These are phyloP conservation scores for Aspergillus luchuensis DNA, from an alignment of 2,329 filamentous ascomycete genomes.

Conservation along the genomic window DNA sequence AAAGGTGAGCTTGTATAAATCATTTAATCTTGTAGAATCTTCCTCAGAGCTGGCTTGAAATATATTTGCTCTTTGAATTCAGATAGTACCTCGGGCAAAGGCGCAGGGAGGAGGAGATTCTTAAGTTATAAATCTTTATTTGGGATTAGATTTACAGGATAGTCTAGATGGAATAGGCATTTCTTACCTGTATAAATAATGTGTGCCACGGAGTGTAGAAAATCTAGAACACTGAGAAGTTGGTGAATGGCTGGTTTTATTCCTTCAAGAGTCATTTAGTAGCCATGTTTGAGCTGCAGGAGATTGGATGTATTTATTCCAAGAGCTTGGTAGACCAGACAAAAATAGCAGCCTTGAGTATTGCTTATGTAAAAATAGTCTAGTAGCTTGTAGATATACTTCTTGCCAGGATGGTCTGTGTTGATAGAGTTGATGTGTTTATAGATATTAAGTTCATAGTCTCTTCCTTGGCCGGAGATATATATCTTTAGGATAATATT, in stretches of 20 bases:
- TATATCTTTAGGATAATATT: slow-evolving; percentile 25
- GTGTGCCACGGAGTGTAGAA: background rate
- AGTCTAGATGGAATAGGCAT: background rate
- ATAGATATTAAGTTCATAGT: slow-evolving; percentile 24
- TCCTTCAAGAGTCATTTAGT: slow-evolving; percentile 11
- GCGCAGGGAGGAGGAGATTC: slow-evolving; percentile 1
- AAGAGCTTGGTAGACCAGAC: slow-evolving; percentile 26
- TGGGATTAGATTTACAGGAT: background rate
- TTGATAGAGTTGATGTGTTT: slow-evolving; percentile 18
- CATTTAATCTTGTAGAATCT: slow-evolving; percentile 7
- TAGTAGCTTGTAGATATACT: slow-evolving; percentile 22
- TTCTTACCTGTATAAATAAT: background rate
- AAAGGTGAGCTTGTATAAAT: slow-evolving; percentile 6
- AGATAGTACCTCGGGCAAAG: background rate
- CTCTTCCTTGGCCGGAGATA: slow-evolving; percentile 6
- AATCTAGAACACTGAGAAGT: slow-evolving; percentile 14
- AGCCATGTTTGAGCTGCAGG: background rate
- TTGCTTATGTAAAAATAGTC: slow-evolving; percentile 22
- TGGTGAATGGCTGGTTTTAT: slow-evolving; percentile 16
- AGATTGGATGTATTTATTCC: slow-evolving; percentile 18
- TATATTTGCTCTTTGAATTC: background rate
- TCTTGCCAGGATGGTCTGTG: slow-evolving; percentile 20
- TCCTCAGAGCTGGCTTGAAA: background rate
- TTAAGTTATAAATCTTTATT: background rate
- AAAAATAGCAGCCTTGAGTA: slow-evolving; percentile 21